Base-by-base conservation (phyloP, 768 basidiomycete species). In the Tylopilus intermedius region DNA sequence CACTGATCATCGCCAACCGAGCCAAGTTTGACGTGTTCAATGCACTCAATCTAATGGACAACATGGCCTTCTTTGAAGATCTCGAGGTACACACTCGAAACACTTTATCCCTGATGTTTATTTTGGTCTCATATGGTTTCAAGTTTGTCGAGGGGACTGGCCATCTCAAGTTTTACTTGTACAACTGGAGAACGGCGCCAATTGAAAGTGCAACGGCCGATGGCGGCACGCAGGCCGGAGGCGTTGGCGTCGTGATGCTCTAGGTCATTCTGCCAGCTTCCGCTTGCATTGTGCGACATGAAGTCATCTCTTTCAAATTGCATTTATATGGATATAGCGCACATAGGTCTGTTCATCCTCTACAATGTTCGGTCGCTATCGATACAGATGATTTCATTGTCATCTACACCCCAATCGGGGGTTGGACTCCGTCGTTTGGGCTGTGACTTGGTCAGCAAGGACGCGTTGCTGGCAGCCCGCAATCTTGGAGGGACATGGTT, bases 11-110 rank as follows among this genome's bases (percentile, higher is more conserved):
- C 47, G 94, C 94, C 1, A 81, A 87, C 52, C 79, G 84, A 49
- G 88, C 88, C 44, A 84, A 84, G 38, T 97, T 99, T 62, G 96
- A 99, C 65, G 96, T 99, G 13, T 84, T 98, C 71, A 99, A 99
- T 68, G 90, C 90, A 1, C 70, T 98, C 63, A 94, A 94, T 14
- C 68, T 96, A 58, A 93, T 97, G 88, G 96, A 99, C 68, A 99
- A 97, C 68, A 77, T 82, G 50, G 66, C 78, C 43, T 84, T 99
- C 69, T 67, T 99, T 47, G 73, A 81, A 29, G 90, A 94, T 49
- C 79, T 95, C 48, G 91, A 90, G 82, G 93, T 88, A 60, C 46
- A 76, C 58, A 40, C 13, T 26, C 45, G 45, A 13, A 38, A 32
- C 7, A 26, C 9, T 15, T 24, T 24, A 37, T 9, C n/a, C 21